A percentile compares a stretch with the other conserved stretches of the same genome.
These are phyloP conservation scores for Ganoderma meredithae DNA, from an alignment of 1,284 basidiomycete species.

Conservation along the genomic window DNA sequence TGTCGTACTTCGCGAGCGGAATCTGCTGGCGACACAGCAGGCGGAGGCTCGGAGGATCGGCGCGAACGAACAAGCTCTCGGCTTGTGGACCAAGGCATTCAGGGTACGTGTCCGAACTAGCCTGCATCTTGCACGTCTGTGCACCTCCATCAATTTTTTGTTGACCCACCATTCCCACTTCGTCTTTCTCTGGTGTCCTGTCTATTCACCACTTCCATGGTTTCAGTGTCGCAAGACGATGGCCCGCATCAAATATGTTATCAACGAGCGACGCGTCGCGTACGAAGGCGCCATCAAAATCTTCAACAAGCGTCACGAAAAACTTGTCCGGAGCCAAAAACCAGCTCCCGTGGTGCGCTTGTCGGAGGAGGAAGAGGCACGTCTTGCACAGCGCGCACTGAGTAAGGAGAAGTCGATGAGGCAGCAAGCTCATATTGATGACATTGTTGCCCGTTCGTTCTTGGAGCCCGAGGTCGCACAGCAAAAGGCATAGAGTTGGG, in stretches of 20 bases:
- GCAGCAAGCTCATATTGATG: conserved; percentile 33
- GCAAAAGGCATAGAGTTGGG: conserved; percentile 11
- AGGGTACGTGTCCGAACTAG: conserved; percentile 23
- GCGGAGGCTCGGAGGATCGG: conserved; percentile 77
- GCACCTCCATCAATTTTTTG: neutral
- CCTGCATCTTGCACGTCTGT: neutral
- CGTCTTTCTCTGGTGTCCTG: neutral
- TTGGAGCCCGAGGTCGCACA: conserved; percentile 32
- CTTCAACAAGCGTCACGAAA: conserved; percentile 42
- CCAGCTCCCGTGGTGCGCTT: conserved; percentile 14
- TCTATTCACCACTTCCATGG: neutral
- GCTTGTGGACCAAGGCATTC: conserved; percentile 25
- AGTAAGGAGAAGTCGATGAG: conserved; percentile 30
- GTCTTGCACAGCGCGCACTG: conserved; percentile 23
- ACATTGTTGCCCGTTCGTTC: conserved; percentile 37
- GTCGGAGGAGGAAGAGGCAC: conserved; percentile 30
- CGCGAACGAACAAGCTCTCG: conserved; percentile 23
- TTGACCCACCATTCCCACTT: neutral
- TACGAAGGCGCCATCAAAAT: conserved; percentile 72
- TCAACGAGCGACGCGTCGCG: conserved; percentile 91
- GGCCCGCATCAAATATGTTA: conserved; percentile 93
- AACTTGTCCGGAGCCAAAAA: conserved; percentile 25
- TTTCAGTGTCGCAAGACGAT: conserved; percentile 92
- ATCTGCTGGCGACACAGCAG: conserved; percentile 87
- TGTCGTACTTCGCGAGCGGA: conserved; percentile 85